phyloP scores from a whole-genome alignment of 441 rosid genomes.

The Euphorbia corollata region DNA sequence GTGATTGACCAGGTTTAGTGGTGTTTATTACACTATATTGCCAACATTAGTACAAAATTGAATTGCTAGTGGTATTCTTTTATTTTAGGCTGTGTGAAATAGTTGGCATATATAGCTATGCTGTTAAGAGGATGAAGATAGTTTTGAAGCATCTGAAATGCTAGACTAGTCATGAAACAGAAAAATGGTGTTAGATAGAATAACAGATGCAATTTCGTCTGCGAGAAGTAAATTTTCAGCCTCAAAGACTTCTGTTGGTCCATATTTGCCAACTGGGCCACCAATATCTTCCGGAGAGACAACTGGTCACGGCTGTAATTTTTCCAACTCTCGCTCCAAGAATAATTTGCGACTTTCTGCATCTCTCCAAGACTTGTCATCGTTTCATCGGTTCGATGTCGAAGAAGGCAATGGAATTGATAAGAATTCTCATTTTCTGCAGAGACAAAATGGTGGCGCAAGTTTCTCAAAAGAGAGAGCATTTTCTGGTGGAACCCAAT shows the following conservation, averaged over 20 bases:
- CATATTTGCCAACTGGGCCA: constrained; percentile 42
- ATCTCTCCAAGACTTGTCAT: constrained; percentile 83
- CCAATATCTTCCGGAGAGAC: constrained; percentile 34
- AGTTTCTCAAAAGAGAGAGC: constrained; percentile 87
- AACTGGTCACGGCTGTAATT: constrained; percentile 29
- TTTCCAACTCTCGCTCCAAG: constrained; percentile 39
- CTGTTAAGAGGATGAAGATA: constrained; percentile 7
- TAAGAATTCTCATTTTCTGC: constrained; percentile 34
- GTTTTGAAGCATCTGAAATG: neutral
- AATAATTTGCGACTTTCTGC: constrained; percentile 62
- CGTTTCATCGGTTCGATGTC: constrained; percentile 43
- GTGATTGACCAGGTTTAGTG: neutral
- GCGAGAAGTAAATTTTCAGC: constrained; percentile 22
- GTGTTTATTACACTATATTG: neutral
- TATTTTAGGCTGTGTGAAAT: neutral
- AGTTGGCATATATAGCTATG: constrained; percentile 5
- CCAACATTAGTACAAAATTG: neutral
- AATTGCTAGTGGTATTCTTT: neutral
- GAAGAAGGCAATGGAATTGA: constrained; percentile 46
- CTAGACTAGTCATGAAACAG: constrained; percentile 16
- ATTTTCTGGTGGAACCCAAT: constrained; percentile 37
- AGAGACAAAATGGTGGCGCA: constrained; percentile 47
- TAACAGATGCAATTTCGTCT: constrained; percentile 37
- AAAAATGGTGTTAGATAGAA: constrained; percentile 54
- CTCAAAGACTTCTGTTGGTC: constrained; percentile 37